A percentile compares a stretch with the other conserved stretches of the same genome.
Conservation (phyloP, 306 rosid species). For the Ochetophila trinervis region DNA sequence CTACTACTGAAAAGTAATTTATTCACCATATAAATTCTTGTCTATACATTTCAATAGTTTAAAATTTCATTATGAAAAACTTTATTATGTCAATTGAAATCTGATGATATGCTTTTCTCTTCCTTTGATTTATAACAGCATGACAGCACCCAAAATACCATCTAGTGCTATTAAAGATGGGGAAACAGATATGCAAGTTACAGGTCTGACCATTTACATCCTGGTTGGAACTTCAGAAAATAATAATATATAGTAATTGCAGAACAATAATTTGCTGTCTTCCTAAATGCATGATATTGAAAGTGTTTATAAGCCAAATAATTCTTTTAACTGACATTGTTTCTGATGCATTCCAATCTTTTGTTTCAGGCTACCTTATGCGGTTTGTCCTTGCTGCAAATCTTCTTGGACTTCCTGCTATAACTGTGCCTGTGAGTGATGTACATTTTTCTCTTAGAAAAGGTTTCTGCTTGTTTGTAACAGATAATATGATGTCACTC, state of each 20-base stretch:
- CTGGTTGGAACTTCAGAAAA: slow-evolving; percentile 13
- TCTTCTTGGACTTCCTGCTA: slow-evolving; percentile 92
- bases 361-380: slow-evolving; percentile 72
- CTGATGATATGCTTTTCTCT: too few relatives aligned
- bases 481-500: not conserved
- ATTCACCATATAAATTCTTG: too few relatives aligned
- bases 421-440: slow-evolving; percentile 79
- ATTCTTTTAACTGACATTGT: not conserved
- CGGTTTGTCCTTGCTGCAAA: slow-evolving; percentile 64
- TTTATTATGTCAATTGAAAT: too few relatives aligned
- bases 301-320: not conserved
- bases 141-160: slow-evolving; percentile 89
- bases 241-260: not conserved
- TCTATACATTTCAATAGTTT: too few relatives aligned
- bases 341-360: slow-evolving; percentile 4
- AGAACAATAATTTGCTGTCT: not conserved
- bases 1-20: too few relatives aligned
- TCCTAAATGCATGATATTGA: not conserved
- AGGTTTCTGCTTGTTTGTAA: not conserved
- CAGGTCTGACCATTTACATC: slow-evolving; percentile 53
- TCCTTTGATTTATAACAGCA: slow-evolving; percentile 47
- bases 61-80: too few relatives aligned
- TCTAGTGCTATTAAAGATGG: slow-evolving; percentile 72
- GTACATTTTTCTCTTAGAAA: not conserved
- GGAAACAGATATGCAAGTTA: slow-evolving; percentile 69